Base-by-base conservation (phyloP, 257 asterid species). In the Solanum peruvianum region DNA sequence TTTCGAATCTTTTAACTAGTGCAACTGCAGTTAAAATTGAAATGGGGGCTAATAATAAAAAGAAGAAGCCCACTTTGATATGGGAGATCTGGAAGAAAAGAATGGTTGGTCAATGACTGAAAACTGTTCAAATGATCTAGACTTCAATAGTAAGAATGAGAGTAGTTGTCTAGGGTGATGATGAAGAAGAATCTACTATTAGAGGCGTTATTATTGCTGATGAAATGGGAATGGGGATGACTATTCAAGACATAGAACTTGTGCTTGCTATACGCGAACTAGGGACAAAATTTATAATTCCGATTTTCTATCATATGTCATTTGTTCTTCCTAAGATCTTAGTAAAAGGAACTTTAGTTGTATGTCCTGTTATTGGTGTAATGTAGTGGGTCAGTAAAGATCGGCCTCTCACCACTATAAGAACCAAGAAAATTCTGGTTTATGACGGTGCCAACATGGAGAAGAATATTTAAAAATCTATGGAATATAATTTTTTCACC, bases 111-210 rank as follows among this genome's bases (percentile, higher is more conserved):
- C 98, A 98, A 84, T 94, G 86, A 91, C 84, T 27, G 94, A 92
- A 90, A 94, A 96, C 87, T 85, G 87, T 89, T 88, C 83, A n/a
- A 72, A 87, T 14, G 95, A 91, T 85, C 87, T 88, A 49, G 7
- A 49, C 58, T 49, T 49, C 20, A 13, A 5, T 49, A 49, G 1
- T 14, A 1, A 49, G 0, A 49, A 49, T 89, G 98, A 96, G 83
- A 96, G 88, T 96, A 97, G 98, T 92, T 96, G 88, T 92, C 98
- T 42, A 95, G 98, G 98, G 93, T 97, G 4, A 86, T 95, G 91
- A 94, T 91, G 88, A 96, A 91, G 99, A 96, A 92, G 96, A 94
- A 85, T 95, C 97, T 91, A 16, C 89, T 85, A 80, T 89, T 39
- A 89, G 92, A 88, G 99, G 98, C 80, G 98, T 95, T 84, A 95